A percentile compares a stretch with the other conserved stretches of the same genome.
phyloP scores from a whole-genome alignment of 305 asterid species.

The Fraxinus platypoda region DNA sequence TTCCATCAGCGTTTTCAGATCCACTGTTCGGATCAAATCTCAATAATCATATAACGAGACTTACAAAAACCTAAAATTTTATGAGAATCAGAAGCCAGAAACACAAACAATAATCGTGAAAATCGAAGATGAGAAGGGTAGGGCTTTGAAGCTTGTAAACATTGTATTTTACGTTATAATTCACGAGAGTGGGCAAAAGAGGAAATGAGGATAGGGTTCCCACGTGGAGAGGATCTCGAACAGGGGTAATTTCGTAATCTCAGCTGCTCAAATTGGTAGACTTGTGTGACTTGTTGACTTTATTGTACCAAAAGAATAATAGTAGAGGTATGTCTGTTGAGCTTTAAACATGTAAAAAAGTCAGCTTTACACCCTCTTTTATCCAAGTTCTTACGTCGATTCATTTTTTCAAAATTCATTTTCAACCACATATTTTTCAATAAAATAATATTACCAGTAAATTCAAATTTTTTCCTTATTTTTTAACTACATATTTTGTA shows the following conservation, averaged over 20 bases:
- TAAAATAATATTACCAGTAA: no score
- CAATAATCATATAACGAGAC: slow-evolving; percentile 38
- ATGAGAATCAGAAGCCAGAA: background rate
- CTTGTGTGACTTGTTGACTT: background rate
- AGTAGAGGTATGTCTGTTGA: background rate
- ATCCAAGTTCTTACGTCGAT: no score
- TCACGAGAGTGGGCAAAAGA: slow-evolving; percentile 43
- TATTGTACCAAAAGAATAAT: no score
- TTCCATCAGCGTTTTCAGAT: slow-evolving; percentile 55
- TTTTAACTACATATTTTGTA: no score
- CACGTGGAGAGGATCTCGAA: slow-evolving; percentile 26
- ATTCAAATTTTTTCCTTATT: no score
- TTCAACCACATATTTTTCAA: no score
- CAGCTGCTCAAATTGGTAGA: background rate
- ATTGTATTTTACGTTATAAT: slow-evolving; percentile 2
- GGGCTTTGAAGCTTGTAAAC: slow-evolving; percentile 43
- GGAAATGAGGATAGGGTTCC: slow-evolving; percentile 23
- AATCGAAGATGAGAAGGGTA: slow-evolving; percentile 1
- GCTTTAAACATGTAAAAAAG: background rate
- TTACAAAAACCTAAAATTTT: slow-evolving; percentile 5
- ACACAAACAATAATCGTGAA: slow-evolving; percentile 12
- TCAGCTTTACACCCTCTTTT: no score
- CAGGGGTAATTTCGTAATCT: slow-evolving; percentile 20
- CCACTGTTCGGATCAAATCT: slow-evolving; percentile 24
- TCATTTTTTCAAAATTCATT: no score